phyloP scores from a whole-genome alignment of 352 stramenopile genomes.

The Globisporangium perplexum region DNA sequence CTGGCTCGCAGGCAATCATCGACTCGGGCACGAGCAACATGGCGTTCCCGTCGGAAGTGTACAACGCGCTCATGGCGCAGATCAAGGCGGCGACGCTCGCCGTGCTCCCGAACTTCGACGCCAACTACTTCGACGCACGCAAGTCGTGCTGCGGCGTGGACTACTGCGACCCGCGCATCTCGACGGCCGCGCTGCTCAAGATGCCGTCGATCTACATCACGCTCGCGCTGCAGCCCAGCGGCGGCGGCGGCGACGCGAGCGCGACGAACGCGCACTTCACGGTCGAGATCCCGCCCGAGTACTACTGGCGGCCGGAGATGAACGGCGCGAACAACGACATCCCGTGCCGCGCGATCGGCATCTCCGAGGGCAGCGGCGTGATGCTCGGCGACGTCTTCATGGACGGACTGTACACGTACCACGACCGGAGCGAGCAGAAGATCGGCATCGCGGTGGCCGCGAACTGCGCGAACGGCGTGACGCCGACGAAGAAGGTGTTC shows the following conservation, averaged over 20 bases:
- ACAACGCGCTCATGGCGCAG: constrained; percentile 66
- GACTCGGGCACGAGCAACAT: constrained; percentile 83
- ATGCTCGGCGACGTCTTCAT: constrained; percentile 84
- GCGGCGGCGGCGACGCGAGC: constrained; percentile 17
- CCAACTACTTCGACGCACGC: constrained; percentile 64
- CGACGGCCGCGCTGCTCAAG: constrained; percentile 39
- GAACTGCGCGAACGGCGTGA: constrained; percentile 74
- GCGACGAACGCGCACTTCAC: constrained; percentile 61
- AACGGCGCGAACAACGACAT: constrained; percentile 48
- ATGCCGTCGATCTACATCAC: constrained; percentile 78
- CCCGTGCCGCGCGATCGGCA: constrained; percentile 68
- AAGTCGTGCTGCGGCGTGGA: constrained; percentile 61
- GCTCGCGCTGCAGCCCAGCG: constrained; percentile 49
- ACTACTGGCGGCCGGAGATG: constrained; percentile 81
- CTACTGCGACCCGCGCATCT: constrained; percentile 65
- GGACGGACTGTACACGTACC: constrained; percentile 74
- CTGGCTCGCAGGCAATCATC: constrained; percentile 59
- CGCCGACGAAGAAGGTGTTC: constrained; percentile 71
- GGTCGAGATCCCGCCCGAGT: constrained; percentile 74
- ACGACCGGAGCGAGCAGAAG: constrained; percentile 57
- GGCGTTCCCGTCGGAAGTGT: constrained; percentile 65
- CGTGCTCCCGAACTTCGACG: constrained; percentile 54
- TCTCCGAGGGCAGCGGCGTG: constrained; percentile 60
- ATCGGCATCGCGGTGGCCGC: constrained; percentile 58
- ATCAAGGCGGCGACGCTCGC: constrained; percentile 55